Evolutionary conservation across 495 filamentous ascomycete species (phyloP), one percentile per base, ranked within the genome.

Genomic region (Durotheca rogersii): DNA sequence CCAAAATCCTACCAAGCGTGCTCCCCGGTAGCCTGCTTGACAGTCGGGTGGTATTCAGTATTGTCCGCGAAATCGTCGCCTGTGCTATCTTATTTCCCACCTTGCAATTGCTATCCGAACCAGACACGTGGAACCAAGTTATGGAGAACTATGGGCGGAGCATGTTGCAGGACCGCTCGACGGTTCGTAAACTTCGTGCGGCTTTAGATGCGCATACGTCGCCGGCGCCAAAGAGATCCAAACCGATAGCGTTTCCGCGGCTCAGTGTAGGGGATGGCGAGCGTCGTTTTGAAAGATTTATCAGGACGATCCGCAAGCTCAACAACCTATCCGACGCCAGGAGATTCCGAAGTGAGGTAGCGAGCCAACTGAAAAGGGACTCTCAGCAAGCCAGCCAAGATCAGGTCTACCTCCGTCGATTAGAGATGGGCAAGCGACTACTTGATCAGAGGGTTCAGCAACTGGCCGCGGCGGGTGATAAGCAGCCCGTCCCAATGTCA

Each of bases 171-270:
- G 94, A 99, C 64, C 87, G 93, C 10, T 97, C 95, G 41, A 95
- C 89, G 0, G 93, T 99, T 19, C 85, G 89, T 45, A 95, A 91
- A 64, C 80, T 99, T 27, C 86, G 93, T 37, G 92, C 91, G 16
- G 93, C 94, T 7, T 75, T 99, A 21, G 93, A 99, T 66, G 81
- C 96, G 68, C 94, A 99, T 75, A 88, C 93, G 12, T 94, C 90
- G 4, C 89, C 89, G 10, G 79, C 79, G 7, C 86, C 88, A 0
- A 90, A 81, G 56, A 69, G 80, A 1, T 80, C 77, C 35, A 82
- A 79, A 33, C 72, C 80, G 2, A 66, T 82, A 12, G 71, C 78
- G 0, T 86, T 89, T 60, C 89, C 89, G 1, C 81, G 86, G 47
- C 71, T 81, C 23, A 43, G 58, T 9, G 73, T 75, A 7, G 66